phyloP scores from a whole-genome alignment of 2,329 filamentous ascomycete species.

The Aurifilum marmelostoma region DNA sequence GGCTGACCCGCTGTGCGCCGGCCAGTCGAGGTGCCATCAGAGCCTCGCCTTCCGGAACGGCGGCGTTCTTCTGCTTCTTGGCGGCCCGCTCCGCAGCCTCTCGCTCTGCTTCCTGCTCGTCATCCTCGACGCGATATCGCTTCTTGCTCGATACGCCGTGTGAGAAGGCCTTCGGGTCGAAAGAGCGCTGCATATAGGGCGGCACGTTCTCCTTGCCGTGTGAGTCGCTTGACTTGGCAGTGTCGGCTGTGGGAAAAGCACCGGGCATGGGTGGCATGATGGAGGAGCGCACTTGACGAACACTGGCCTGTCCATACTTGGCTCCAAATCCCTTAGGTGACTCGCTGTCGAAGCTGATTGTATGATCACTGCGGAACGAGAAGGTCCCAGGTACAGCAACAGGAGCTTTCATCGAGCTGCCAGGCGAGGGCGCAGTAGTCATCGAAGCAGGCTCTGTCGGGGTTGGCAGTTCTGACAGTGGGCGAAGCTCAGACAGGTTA shows the following conservation, averaged over 20 bases:
- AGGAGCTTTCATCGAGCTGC: constrained; percentile 7
- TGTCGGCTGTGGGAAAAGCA: constrained; percentile 50
- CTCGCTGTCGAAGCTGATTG: constrained; percentile 58
- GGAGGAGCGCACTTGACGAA: constrained; percentile 63
- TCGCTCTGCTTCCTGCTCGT: constrained; percentile 58
- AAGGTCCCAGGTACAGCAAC: constrained; percentile 59
- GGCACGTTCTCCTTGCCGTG: constrained; percentile 60
- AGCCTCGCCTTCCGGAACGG: constrained; percentile 55
- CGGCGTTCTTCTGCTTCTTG: constrained; percentile 62
- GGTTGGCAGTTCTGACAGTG: constrained; percentile 35
- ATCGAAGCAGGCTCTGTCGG: constrained; percentile 24
- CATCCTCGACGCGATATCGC: constrained; percentile 60
- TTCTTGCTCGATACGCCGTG: constrained; percentile 71
- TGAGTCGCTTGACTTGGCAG: constrained; percentile 39
- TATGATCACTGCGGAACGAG: constrained; percentile 68
- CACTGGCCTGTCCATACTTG: constrained; percentile 60
- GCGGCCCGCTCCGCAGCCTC: constrained; percentile 53
- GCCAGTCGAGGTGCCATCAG: constrained; percentile 53
- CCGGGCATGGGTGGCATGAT: constrained; percentile 57
- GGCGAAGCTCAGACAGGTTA: constrained; percentile 49
- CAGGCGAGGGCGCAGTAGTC: constrained; percentile 14
- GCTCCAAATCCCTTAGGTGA: constrained; percentile 58
- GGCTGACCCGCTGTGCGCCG: constrained; percentile 14
- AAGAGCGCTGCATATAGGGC: constrained; percentile 36
- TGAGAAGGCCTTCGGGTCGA: constrained; percentile 49